Conservation (phyloP, 495 filamentous ascomycete species). For the Neurospora sp. region DNA sequence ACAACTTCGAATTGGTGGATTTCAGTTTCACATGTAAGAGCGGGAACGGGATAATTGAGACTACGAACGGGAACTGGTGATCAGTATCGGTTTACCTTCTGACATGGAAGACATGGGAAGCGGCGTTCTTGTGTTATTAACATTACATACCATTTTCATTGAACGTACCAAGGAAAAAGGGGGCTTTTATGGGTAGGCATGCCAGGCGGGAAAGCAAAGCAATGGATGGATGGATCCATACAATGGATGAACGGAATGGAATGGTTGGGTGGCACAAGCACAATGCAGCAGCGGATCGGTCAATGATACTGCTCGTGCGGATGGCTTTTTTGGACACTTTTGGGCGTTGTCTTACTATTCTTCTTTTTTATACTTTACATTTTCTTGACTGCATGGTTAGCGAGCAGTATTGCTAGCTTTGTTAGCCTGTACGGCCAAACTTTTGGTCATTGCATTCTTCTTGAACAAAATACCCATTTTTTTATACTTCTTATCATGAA, state of each 20-base stretch:
- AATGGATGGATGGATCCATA: not conserved
- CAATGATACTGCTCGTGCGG: not conserved
- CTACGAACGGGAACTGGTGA: not conserved
- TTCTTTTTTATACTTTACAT: not conserved
- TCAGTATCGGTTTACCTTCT: not conserved
- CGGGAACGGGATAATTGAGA: not conserved
- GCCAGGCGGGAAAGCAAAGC: not conserved
- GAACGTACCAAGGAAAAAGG: not conserved
- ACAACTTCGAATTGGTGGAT: not conserved
- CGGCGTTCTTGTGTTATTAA: not conserved
- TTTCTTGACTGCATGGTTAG: not conserved
- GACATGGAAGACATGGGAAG: not conserved
- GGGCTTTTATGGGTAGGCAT: not conserved
- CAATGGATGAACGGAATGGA: not conserved
- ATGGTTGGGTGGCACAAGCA: not conserved
- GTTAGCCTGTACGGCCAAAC: not conserved
- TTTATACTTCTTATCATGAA: not conserved
- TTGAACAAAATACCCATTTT: not conserved
- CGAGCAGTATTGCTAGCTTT: not conserved
- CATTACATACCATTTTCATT: not conserved
- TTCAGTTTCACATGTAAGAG: not conserved
- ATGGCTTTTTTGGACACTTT: not conserved
- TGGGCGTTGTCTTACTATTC: not conserved
- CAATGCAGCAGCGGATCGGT: not conserved
- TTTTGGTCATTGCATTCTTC: not conserved